These are phyloP conservation scores for Yamadazyma insecticola DNA, from an alignment of 805 yeast species.

Conservation along the genomic window DNA sequence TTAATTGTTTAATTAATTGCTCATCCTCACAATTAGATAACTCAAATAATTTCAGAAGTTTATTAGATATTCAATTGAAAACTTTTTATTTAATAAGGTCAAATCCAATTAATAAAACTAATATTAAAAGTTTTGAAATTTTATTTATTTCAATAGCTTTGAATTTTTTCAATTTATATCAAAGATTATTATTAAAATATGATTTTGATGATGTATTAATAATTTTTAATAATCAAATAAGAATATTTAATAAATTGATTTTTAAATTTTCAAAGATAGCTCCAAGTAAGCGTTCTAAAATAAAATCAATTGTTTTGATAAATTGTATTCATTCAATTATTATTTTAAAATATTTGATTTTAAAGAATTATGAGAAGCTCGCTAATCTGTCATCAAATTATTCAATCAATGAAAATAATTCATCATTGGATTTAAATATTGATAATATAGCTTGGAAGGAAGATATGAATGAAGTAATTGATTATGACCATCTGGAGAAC, in stretches of 20 bases:
- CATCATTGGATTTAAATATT: constrained; percentile 2
- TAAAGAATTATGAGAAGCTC: constrained; percentile 7
- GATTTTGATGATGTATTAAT: constrained; percentile 2
- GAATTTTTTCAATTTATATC: constrained; percentile 19
- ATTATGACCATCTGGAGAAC: constrained; percentile 8
- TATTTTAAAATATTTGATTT: constrained; percentile 24
- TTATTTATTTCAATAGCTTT: constrained; percentile 27
- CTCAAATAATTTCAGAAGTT: constrained; percentile 2
- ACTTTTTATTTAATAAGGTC: constrained; percentile 6
- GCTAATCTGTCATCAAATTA: background rate
- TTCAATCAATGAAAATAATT: background rate
- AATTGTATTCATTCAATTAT: constrained; percentile 27
- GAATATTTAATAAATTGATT: constrained; percentile 25
- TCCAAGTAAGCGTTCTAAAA: constrained; percentile 5
- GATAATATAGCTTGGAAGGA: constrained; percentile 9
- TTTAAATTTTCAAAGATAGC: constrained; percentile 14
- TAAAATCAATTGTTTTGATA: constrained; percentile 18
- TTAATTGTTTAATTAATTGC: constrained; percentile 30
- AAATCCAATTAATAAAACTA: constrained; percentile 3
- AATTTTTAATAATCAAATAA: constrained; percentile 26
- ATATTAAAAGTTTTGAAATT: constrained; percentile 20
- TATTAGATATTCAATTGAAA: constrained; percentile 18
- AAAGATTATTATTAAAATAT: constrained; percentile 7
- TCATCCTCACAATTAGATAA: constrained; percentile 11
- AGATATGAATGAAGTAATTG: constrained; percentile 10